Base-by-base conservation (phyloP, 495 filamentous ascomycete genomes). In the Beverwykella pulmonaria region DNA sequence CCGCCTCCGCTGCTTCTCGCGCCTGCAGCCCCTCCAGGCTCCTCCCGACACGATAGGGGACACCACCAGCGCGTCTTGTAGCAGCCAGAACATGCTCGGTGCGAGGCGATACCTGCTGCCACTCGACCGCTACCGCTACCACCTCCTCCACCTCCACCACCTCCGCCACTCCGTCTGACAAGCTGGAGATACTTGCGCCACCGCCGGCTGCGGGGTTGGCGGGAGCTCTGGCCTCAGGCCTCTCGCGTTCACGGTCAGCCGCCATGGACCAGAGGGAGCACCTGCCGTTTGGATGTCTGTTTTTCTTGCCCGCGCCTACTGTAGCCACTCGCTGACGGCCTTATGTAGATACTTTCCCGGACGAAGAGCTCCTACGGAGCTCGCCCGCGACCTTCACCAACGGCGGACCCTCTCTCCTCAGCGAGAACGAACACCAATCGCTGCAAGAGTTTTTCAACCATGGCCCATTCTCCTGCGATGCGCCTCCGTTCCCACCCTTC, bases 281-380 rank as follows among this genome's bases (percentile, higher is more conserved):
- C 14, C 34, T 22, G 14, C 68, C 68, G 1, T 71, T 71, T 57
- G 68, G 68, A 1, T 71, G 68, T 67, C 59, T 8, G 63, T 36
- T n/a, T 22, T n/a, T 15, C 19, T 46, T 25, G 47, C 26, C 25
- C 2, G 20, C 26, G n/a, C 27, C 15, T 17, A 19, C 17, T 7
- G 22, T 29, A 23, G 17, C 48, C 46, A 7, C 25, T n/a, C 4
- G 23, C n/a, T 61, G 47, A 30, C 58, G n/a, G 47, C 32, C 47
- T 12, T 29, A 17, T 52, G 30, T 36, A 64, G 67, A 70, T 34
- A 65, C 52, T 26, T 70, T 70, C 53, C 25, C 36, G 15, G 12
- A 25, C 56, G 53, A 69, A n/a, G n/a, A n/a, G n/a, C n/a, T n/a
- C 46, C 55, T 57, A 30, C 20, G 30, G 27, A 32, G 20, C 12